These are phyloP conservation scores for Lactarius deliciosus DNA, from an alignment of 768 basidiomycete species.

Conservation along the genomic window DNA sequence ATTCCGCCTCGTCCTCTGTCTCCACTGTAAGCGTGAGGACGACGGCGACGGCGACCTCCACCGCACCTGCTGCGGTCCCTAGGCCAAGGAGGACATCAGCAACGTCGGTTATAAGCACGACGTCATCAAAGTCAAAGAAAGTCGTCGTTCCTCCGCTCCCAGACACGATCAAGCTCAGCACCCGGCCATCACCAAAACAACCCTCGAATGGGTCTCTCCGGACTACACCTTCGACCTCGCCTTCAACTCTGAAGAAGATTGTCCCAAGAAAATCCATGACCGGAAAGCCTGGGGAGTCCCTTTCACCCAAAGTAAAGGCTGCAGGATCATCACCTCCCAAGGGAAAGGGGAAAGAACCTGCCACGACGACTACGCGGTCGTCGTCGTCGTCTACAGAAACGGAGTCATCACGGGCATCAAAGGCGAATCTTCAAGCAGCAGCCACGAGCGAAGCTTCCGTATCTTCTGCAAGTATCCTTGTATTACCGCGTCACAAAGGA, in stretches of 20 bases:
- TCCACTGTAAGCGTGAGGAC: slow-evolving; percentile 37
- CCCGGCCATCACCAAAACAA: slow-evolving; percentile 8
- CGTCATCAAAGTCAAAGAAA: slow-evolving; percentile 23
- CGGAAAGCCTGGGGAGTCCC: slow-evolving; percentile 17
- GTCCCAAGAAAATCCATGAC: slow-evolving; percentile 23
- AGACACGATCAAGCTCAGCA: slow-evolving; percentile 17
- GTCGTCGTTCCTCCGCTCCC: slow-evolving; percentile 23
- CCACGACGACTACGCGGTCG: slow-evolving; percentile 26
- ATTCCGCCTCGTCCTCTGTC: slow-evolving; percentile 37
- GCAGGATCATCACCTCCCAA: slow-evolving; percentile 6
- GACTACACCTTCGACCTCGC: slow-evolving; percentile 29
- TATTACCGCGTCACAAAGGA: slow-evolving; percentile 39
- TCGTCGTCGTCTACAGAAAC: slow-evolving; percentile 16
- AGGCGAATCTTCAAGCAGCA: slow-evolving; percentile 3
- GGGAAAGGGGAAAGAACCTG: slow-evolving; percentile 28
- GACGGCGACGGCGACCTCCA: slow-evolving; percentile 32
- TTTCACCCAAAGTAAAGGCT: slow-evolving; percentile 20
- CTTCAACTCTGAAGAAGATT: slow-evolving; percentile 27
- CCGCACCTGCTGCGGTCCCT: slow-evolving; percentile 19
- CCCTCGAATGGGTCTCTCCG: slow-evolving; percentile 27
- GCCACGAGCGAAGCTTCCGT: slow-evolving; percentile 24
- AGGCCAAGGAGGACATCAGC: slow-evolving; percentile 27
- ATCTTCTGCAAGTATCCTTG: slow-evolving; percentile 35
- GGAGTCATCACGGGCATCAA: slow-evolving; percentile 1
- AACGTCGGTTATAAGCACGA: slow-evolving; percentile 24